Conservation (phyloP, 2,329 filamentous ascomycete genomes). For the Aschersonia sp. region DNA sequence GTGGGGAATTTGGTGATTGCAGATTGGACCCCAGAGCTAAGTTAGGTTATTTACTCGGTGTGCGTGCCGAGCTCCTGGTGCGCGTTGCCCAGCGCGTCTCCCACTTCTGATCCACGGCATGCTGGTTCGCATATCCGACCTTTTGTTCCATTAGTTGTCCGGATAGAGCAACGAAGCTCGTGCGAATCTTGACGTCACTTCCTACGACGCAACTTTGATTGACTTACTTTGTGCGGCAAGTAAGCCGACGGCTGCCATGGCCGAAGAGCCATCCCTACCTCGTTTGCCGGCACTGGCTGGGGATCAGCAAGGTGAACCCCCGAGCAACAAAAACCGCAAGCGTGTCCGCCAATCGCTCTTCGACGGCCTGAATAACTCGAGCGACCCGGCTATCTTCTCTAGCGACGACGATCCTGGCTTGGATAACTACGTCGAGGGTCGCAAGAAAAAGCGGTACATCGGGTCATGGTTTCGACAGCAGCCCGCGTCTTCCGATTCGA, state of each 20-base stretch:
- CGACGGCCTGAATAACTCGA: slow-evolving; percentile 38
- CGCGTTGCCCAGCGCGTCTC: background rate
- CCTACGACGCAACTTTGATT: no score
- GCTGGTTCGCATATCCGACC: no score
- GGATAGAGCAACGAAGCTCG: no score
- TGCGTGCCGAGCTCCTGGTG: background rate
- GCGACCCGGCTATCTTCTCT: slow-evolving; percentile 58
- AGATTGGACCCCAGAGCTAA: background rate
- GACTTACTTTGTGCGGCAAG: no score
- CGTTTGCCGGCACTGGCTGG: slow-evolving; percentile 21
- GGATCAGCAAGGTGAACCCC: slow-evolving; percentile 22
- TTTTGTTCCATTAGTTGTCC: no score
- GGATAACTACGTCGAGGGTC: slow-evolving; percentile 46
- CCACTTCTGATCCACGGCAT: no score
- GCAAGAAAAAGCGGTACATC: slow-evolving; percentile 46
- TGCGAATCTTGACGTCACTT: no score
- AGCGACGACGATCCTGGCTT: slow-evolving; percentile 56
- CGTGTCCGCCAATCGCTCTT: slow-evolving; percentile 17
- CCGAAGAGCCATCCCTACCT: slow-evolving; percentile 27
- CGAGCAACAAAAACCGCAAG: slow-evolving; percentile 24
- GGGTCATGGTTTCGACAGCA: slow-evolving; percentile 56
- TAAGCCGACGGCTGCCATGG: slow-evolving; percentile 11
- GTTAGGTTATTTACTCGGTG: slow-evolving; percentile 2
- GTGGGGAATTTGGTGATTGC: background rate
- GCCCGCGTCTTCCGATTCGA: slow-evolving; percentile 33